A percentile compares a stretch with the other conserved stretches of the same genome.
Evolutionary conservation across 176 grass and related monocot species (phyloP).

Genomic region (Tuctoria greenei): DNA sequence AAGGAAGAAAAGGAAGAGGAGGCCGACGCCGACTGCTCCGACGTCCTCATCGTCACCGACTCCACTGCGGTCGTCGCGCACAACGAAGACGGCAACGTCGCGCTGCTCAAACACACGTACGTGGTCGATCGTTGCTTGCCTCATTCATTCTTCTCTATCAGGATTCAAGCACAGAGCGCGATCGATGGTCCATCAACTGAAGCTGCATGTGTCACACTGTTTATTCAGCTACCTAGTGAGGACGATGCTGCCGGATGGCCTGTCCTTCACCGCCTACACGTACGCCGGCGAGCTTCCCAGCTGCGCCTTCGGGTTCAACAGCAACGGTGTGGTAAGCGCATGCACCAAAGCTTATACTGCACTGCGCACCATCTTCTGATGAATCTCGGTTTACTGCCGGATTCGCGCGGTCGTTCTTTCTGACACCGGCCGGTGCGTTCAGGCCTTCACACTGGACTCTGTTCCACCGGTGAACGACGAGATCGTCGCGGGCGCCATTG

Average conservation of each 20-base stretch:
- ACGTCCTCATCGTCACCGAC: constrained; percentile 67
- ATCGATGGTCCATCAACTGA: no score
- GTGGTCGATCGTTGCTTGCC: neutral
- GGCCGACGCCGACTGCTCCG: constrained; percentile 60
- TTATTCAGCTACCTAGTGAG: constrained; percentile 57
- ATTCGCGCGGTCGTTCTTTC: neutral
- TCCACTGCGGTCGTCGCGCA: constrained; percentile 64
- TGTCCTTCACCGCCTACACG: constrained; percentile 73
- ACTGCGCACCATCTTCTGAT: neutral
- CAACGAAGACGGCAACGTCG: constrained; percentile 74
- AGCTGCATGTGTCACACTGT: no score
- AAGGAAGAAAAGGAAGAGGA: constrained; percentile 6
- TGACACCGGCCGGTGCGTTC: neutral
- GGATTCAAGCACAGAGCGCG: no score
- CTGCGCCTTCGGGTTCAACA: constrained; percentile 94
- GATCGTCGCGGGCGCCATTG: constrained; percentile 54
- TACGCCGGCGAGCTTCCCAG: constrained; percentile 83
- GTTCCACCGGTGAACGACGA: constrained; percentile 63
- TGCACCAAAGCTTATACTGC: neutral
- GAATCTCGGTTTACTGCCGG: neutral
- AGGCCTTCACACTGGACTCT: constrained; percentile 85
- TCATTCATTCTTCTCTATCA: neutral
- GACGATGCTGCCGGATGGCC: constrained; percentile 51
- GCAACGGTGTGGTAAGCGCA: constrained; percentile 53
- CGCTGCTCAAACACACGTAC: constrained; percentile 77